Percentiles rank a stretch among this genome's conserved stretches.
phyloP scores from a whole-genome alignment of 2,329 filamentous ascomycete species.

The Calonectria hongkongensis region DNA sequence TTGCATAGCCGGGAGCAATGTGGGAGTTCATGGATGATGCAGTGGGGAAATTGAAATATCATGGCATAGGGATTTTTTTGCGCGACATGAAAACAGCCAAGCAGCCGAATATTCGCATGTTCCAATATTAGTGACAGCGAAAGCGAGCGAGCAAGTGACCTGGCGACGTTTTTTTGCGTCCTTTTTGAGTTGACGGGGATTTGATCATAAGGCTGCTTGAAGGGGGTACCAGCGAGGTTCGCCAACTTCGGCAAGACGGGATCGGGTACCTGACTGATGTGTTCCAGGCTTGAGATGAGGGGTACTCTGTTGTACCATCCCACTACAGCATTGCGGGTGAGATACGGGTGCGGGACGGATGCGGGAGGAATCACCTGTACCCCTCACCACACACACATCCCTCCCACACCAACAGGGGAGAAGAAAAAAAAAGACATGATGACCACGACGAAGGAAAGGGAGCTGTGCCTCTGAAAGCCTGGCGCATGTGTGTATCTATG shows the following conservation, averaged over 20 bases:
- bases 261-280: constrained; percentile 35
- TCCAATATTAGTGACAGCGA: neutral
- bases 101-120: neutral
- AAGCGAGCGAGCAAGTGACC: constrained; percentile 8
- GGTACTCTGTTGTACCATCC: constrained; percentile 11
- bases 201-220: constrained; percentile 20
- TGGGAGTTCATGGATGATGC: constrained; percentile 15
- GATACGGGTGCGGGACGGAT: constrained; percentile 8
- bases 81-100: neutral
- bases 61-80: constrained; percentile 13
- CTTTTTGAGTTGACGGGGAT: constrained; percentile 31
- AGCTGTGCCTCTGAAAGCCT: constrained; percentile 5
- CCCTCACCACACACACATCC: constrained; percentile 2
- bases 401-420: neutral
- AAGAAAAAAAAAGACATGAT: neutral
- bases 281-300: constrained; percentile 2
- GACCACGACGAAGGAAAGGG: neutral
- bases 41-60: constrained; percentile 1
- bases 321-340: neutral
- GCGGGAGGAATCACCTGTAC: constrained; percentile 5
- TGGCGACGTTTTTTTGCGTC: constrained; percentile 31
- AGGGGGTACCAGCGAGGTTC: constrained; percentile 15
- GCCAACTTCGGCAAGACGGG: constrained; percentile 33
- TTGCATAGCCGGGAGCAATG: constrained; percentile 40
- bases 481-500: neutral